Percentiles rank a stretch among this genome's conserved stretches.
phyloP scores from a whole-genome alignment of 352 stramenopile species.

The Globisporangium parvum region DNA sequence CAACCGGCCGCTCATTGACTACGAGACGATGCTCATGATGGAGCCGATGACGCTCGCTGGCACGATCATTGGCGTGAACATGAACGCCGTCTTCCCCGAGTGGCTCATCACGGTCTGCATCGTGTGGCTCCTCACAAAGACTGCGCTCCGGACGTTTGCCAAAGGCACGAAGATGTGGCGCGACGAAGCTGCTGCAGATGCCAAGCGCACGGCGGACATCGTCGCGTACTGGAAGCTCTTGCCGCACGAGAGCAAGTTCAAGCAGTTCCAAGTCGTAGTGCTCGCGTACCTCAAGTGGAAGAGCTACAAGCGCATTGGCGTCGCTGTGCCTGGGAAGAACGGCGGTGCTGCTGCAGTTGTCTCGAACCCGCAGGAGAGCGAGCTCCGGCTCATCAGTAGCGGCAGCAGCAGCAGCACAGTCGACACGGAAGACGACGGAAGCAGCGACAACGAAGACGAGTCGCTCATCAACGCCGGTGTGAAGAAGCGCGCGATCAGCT shows the following conservation, averaged over 20 bases:
- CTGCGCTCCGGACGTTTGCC: slow-evolving; percentile 46
- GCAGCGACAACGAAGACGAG: slow-evolving; percentile 47
- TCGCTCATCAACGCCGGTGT: slow-evolving; percentile 42
- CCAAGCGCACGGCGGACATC: slow-evolving; percentile 35
- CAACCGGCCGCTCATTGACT: slow-evolving; percentile 71
- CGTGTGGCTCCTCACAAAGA: slow-evolving; percentile 71
- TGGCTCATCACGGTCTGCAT: slow-evolving; percentile 81
- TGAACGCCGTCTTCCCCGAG: slow-evolving; percentile 78
- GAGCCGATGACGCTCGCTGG: slow-evolving; percentile 82
- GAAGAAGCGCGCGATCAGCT: slow-evolving; percentile 26
- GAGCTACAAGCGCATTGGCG: slow-evolving; percentile 35
- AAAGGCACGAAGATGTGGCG: slow-evolving; percentile 70
- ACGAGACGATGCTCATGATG: slow-evolving; percentile 81
- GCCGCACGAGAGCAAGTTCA: slow-evolving; percentile 60
- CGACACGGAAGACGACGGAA: slow-evolving; percentile 19
- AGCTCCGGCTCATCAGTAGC: slow-evolving; percentile 13
- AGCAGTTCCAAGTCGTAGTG: slow-evolving; percentile 60
- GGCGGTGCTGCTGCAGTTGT: slow-evolving; percentile 11
- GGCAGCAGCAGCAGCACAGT: slow-evolving; percentile 16
- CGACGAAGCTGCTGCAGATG: slow-evolving; percentile 50
- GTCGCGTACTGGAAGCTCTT: slow-evolving; percentile 65
- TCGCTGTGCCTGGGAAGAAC: slow-evolving; percentile 12
- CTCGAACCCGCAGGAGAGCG: slow-evolving; percentile 32
- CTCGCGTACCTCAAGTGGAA: slow-evolving; percentile 74
- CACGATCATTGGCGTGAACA: slow-evolving; percentile 83